Evolutionary conservation across 805 yeast genomes (phyloP).

Genomic region (Huiozyma sinensis): DNA sequence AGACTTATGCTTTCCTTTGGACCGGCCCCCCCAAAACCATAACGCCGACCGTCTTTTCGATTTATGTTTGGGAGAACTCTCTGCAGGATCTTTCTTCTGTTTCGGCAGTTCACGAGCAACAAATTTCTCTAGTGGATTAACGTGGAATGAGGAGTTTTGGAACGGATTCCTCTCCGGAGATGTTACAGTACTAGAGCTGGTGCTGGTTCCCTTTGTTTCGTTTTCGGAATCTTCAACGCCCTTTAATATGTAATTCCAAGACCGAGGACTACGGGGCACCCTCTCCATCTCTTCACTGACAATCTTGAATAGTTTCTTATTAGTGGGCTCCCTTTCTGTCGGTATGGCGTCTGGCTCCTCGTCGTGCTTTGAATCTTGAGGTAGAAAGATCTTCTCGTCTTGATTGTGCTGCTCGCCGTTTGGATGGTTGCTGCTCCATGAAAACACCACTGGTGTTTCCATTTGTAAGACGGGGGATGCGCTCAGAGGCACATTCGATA

Average conservation of each 20-base stretch:
- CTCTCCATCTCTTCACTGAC: slow-evolving; percentile 2
- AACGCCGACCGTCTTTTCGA: slow-evolving; percentile 14
- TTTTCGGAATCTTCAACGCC: not conserved
- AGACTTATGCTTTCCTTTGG: slow-evolving; percentile 3
- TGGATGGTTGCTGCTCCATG: slow-evolving; percentile 15
- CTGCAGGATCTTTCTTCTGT: slow-evolving; percentile 9
- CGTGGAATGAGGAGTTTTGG: slow-evolving; percentile 11
- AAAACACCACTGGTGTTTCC: slow-evolving; percentile 21
- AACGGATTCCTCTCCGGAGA: not conserved
- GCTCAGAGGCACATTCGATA: slow-evolving; percentile 3
- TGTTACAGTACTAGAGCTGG: too few species aligned
- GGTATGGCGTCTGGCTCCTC: not conserved
- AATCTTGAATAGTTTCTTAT: slow-evolving; percentile 9
- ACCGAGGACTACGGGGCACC: not conserved
- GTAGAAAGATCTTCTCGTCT: not conserved
- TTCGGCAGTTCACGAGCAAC: slow-evolving; percentile 20
- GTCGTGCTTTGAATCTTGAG: not conserved
- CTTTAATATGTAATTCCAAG: slow-evolving; percentile 3
- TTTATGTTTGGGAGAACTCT: slow-evolving; percentile 8
- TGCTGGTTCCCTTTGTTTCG: too few species aligned
- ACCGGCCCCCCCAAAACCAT: slow-evolving; percentile 19
- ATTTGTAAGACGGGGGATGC: slow-evolving; percentile 10
- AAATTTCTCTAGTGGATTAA: slow-evolving; percentile 23
- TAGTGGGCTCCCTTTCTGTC: slow-evolving; percentile 6
- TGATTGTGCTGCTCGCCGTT: not conserved